A percentile compares a stretch with the other conserved stretches of the same genome.
phyloP scores from a whole-genome alignment of 768 basidiomycete species.

The Tricholomella constricta region DNA sequence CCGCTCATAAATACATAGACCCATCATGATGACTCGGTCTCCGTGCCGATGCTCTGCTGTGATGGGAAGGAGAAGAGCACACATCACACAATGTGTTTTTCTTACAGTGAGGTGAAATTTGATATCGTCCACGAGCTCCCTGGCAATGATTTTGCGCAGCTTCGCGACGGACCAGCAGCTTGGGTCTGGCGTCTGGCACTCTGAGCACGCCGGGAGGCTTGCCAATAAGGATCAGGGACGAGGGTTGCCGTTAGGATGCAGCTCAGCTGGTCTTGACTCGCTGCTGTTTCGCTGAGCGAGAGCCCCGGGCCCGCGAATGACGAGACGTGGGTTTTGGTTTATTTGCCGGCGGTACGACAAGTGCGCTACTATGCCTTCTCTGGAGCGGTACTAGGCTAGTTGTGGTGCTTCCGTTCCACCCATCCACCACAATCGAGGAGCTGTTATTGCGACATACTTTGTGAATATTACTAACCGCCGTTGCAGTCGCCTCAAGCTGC shows the following conservation, averaged over 20 bases:
- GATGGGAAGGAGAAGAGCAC: too few relatives aligned
- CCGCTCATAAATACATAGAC: background rate
- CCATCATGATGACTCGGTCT: slow-evolving; percentile 13
- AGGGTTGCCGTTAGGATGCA: background rate
- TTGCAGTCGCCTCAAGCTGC: slow-evolving; percentile 9
- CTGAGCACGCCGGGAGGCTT: too few relatives aligned
- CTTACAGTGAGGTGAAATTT: slow-evolving; percentile 12
- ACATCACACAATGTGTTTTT: slow-evolving; percentile 18
- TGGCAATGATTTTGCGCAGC: slow-evolving; percentile 7
- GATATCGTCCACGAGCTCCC: slow-evolving; percentile 9
- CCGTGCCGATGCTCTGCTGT: slow-evolving; percentile 9
- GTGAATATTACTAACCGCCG: too few relatives aligned
- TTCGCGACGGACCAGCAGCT: too few relatives aligned
- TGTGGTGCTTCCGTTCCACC: slow-evolving; percentile 18
- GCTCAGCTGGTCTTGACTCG: background rate
- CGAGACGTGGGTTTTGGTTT: slow-evolving; percentile 3
- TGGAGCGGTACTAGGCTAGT: too few relatives aligned
- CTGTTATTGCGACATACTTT: slow-evolving; percentile 13
- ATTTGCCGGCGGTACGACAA: background rate
- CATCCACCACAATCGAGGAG: slow-evolving; percentile 16
- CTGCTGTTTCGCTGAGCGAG: background rate
- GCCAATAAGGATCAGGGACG: too few relatives aligned
- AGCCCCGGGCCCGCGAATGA: background rate
- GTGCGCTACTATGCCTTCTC: background rate
- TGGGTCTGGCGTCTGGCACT: too few relatives aligned